phyloP scores from a whole-genome alignment of 345 rosid genomes.

The Citrus unshiu region DNA sequence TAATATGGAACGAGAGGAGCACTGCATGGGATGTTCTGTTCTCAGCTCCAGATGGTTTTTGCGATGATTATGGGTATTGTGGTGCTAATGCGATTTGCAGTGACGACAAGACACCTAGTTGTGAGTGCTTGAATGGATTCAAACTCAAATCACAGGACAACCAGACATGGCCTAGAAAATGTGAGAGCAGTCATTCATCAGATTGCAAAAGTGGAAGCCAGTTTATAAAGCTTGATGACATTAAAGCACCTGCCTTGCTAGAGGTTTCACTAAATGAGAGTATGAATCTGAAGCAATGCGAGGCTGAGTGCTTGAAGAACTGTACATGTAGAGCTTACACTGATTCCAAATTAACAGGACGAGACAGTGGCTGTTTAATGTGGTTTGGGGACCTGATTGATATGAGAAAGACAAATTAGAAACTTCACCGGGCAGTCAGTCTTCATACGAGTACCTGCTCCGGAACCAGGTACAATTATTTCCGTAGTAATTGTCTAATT shows the following conservation, averaged over 20 bases:
- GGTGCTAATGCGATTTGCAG: slow-evolving; percentile 16
- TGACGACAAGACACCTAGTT: slow-evolving; percentile 11
- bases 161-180: not conserved
- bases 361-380: slow-evolving; percentile 29
- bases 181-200: not conserved
- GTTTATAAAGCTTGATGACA: not conserved
- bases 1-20: slow-evolving; percentile 12
- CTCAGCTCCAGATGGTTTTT: slow-evolving; percentile 24
- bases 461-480: slow-evolving; percentile 17
- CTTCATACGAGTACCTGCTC: slow-evolving; percentile 14
- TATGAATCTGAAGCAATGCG: slow-evolving; percentile 21
- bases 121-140: slow-evolving; percentile 30
- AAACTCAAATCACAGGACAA: slow-evolving; percentile 17
- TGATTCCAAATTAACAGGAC: not conserved
- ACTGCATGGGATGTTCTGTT: slow-evolving; percentile 7
- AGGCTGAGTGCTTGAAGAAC: slow-evolving; percentile 17
- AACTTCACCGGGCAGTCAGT: not conserved
- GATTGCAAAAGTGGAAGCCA: not conserved
- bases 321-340: slow-evolving; percentile 33
- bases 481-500: too few relatives aligned
- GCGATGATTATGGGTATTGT: slow-evolving; percentile 19
- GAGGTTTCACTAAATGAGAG: slow-evolving; percentile 5
- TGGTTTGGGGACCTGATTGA: slow-evolving; percentile 34
- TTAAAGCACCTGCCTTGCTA: slow-evolving; percentile 8
- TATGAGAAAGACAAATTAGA: not conserved